Conservation (phyloP, 202 grass and related monocot genomes). For the Setaria italica region DNA sequence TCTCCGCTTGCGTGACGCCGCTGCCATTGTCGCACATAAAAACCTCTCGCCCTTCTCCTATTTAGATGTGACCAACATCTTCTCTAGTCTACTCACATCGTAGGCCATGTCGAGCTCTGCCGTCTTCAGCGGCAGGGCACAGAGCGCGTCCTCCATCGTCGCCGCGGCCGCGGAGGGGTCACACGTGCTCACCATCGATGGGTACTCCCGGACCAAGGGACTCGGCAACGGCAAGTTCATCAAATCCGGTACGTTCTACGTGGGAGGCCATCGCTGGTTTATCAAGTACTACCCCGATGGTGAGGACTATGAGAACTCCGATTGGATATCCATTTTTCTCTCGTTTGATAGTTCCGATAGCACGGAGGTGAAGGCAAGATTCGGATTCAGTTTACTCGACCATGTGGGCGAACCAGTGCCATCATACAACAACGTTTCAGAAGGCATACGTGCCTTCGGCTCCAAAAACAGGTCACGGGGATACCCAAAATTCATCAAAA, state of each 20-base stretch:
- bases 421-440: accelerated
- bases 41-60: too few relatives aligned
- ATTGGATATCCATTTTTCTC: background rate
- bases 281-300: slow-evolving; percentile 42
- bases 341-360: accelerated
- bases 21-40: too few relatives aligned
- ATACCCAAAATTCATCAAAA: background rate
- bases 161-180: background rate
- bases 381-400: slow-evolving; percentile 12
- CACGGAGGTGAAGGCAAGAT: background rate
- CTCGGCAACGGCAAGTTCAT: slow-evolving; percentile 11
- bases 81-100: too few relatives aligned
- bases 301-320: accelerated
- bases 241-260: background rate
- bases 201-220: slow-evolving; percentile 43
- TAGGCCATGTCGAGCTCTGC: too few relatives aligned
- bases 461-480: too few relatives aligned
- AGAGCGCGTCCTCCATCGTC: background rate
- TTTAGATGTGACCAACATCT: too few relatives aligned
- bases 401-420: background rate
- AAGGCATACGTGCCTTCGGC: background rate
- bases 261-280: slow-evolving; percentile 10
- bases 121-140: too few relatives aligned
- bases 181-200: slow-evolving; percentile 45
- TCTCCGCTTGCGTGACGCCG: too few relatives aligned